Base-by-base conservation (phyloP, 2,329 filamentous ascomycete species). In the Fusarium burgessii region DNA sequence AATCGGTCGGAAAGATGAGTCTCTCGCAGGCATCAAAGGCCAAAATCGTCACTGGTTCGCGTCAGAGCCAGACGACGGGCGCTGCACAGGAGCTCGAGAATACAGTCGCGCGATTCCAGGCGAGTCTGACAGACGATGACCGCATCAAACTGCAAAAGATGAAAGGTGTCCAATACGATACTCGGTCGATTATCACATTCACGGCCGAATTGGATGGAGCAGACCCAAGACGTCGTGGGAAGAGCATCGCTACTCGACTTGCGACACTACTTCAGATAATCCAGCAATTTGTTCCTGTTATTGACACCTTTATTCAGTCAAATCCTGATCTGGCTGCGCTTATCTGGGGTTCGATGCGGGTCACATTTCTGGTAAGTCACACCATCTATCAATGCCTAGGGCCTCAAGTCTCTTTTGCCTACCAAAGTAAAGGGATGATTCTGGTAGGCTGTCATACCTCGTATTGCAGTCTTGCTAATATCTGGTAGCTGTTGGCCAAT, bases 111-210 rank as follows among this genome's bases (percentile, higher is more conserved):
- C n/a, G 38, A 1, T 72, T 71, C 8, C 70, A 69, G 29, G 56
- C 68, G 13, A 49, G 54, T 11, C 7, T 69, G 12, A 66, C 40
- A 2, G 64, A 69, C 6, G 49, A 63, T 5, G 64, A 71, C 9
- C 68, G 70, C 8, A 62, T 36, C 6, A 50, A 38, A 6, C 42
- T 72, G 15, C 52, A 72, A 6, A 5, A 42, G 15, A 23, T 71
- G 1, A 66, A 63, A 29, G 18, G 8, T 1, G 33, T 38, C 2
- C 8, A 55, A 1, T 51, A 72, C 15, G 68, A 72, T 35, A n/a
- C 62, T 1, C 68, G 66, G 11, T 63, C 61, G 11, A 64, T 72
- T 25, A 64, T 72, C 3, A 62, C 10, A 2, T 71, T 72, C 4
- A 72, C 70, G 0, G 68, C 65, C 5, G 45, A 61, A 6, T 27